phyloP scores from a whole-genome alignment of 73 alveolate genomes.

The Tetrahymena thermophila region DNA sequence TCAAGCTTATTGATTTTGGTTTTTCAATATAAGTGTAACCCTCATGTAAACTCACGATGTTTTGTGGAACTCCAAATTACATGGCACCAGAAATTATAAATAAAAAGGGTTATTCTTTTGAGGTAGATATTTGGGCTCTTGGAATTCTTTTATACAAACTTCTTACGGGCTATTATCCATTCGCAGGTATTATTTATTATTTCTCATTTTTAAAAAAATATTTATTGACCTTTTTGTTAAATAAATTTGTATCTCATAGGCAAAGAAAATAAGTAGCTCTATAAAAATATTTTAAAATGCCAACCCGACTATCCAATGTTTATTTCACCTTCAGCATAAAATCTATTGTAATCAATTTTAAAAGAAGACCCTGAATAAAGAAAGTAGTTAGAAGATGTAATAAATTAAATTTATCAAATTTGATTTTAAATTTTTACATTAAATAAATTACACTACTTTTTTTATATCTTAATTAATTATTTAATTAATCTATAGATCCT shows the following conservation, averaged over 20 bases:
- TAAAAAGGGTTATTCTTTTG: conserved; percentile 53
- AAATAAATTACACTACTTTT: background rate
- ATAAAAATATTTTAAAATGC: conserved; percentile 32
- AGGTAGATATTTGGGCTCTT: conserved; percentile 78
- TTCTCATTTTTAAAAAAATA: background rate
- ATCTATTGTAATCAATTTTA: conserved; percentile 19
- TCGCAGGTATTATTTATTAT: conserved; percentile 32
- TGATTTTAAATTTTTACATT: too few relatives aligned
- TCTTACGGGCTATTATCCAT: conserved; percentile 71
- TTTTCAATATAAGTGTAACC: conserved; percentile 40
- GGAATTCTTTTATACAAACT: conserved; percentile 63
- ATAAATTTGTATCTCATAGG: background rate
- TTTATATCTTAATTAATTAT: too few relatives aligned
- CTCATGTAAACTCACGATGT: conserved; percentile 26
- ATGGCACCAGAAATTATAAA: conserved; percentile 86
- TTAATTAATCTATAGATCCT: background rate
- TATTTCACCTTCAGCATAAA: conserved; percentile 14
- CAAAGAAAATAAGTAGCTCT: conserved; percentile 24
- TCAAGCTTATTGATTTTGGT: conserved; percentile 80
- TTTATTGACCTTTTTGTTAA: background rate
- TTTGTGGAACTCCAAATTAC: conserved; percentile 83
- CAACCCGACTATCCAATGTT: conserved; percentile 33
- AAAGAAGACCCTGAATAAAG: conserved; percentile 40
- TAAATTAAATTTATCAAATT: background rate
- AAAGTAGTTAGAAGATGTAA: conserved; percentile 22